Base-by-base conservation (phyloP, 164 flowering plant species). In the Santalum album region DNA sequence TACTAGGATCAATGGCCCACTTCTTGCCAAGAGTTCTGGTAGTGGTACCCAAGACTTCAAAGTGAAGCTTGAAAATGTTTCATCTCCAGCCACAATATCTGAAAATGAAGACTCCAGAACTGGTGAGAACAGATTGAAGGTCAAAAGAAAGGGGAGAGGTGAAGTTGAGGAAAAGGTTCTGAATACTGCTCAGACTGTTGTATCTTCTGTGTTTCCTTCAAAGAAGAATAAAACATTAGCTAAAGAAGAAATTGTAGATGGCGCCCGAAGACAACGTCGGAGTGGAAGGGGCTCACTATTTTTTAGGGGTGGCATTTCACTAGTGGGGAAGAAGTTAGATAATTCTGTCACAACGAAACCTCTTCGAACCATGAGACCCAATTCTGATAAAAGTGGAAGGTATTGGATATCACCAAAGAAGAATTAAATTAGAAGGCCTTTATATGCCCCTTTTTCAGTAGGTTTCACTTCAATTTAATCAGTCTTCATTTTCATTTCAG, bases 61-160 rank as follows among this genome's bases (percentile, higher is more conserved):
- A 58, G 61, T 70, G 66, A 83, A 83, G 58, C 59, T 62, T 54
- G 98, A 87, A 54, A 72, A 54, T 66, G 77, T 70, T 51, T 67
- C 74, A 35, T 83, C 95, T 64, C 85, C 95, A 12, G 77, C 79
- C n/a, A 76, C 79, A 58, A 70, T 85, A 48, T 80, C 91, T 56
- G 96, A 87, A 70, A 82, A 84, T 72, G 98, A 87, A 70, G 95
- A 90, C 62, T 85, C 90, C 35, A 77, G 84, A 55, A 84, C 77
- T 57, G 77, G 78, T 63, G 85, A 78, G 59, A 83, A 66, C 66
- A 74, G 66, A 65, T 55, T 69, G 27, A 81, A 81, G 56, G 78
- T 77, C 27, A 75, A 74, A 65, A 75, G 74, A 45, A n/a, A 42
- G 35, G 64, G 49, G 25, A 63, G 49, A 62, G 54, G 48, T 36